Evolutionary conservation across 2,329 filamentous ascomycete species (phyloP), one percentile per base, ranked within the genome.

Genomic region (Ophiostoma australiae): DNA sequence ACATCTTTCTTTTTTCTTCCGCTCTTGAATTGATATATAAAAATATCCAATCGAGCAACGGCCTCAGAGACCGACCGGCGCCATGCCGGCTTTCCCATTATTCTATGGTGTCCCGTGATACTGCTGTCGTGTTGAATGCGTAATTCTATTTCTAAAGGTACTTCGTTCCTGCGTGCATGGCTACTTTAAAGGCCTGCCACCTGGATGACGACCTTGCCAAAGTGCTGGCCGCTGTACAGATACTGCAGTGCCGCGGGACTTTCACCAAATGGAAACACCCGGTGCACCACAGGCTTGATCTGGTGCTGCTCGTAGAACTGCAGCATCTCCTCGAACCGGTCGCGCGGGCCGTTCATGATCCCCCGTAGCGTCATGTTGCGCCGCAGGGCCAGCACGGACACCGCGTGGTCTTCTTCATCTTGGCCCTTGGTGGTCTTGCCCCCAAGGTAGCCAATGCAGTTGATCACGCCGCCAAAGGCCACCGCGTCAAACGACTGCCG

Each of bases 61-160:
- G 88, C 88, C 87, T 88, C 80, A 89, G 87, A 90, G 88, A 86
- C 88, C 88, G 88, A 90, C 87, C 87, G 88, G 88, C 87, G 79
- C 78, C 76, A 81, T 86, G 87, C 88, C 88, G 87, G 87, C 87
- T 89, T 87, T 80, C 78, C 78, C 72, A 69, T 71, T 69, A 15
- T 63, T 15, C 17, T 71, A 33, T 48, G 31, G 44, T 55, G 37
- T 10, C 39, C 13, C 58, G 39, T 41, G 58, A 35, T 13, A 31
- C 4, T 65, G 67, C 52, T 70, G 48, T 48, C 20, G 23, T 55
- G 39, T 58, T 23, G 20, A 23, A 15, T 65, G 15, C 5, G 6
- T 7, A 41, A 13, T 41, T 4, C 20, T 65, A 13, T 13, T 37
- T 13, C 20, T 65, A 37, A 7, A 31, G 27, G 27, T 31, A 31